Evolutionary conservation across 768 basidiomycete genomes (phyloP).

Genomic region (Rhodotorula paludigena): DNA sequence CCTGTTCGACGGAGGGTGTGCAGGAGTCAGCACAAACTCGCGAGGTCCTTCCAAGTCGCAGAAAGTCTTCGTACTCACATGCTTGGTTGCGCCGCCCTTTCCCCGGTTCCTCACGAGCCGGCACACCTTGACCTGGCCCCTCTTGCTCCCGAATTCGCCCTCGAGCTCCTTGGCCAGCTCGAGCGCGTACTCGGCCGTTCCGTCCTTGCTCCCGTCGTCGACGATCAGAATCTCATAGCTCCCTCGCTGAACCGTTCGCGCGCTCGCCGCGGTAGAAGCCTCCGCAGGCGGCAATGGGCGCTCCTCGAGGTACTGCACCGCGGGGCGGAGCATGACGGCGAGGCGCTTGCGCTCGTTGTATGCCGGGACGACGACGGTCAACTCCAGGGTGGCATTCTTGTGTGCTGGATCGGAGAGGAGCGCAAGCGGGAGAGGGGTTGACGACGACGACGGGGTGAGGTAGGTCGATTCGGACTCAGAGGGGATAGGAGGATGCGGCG

Average conservation of each 20-base stretch:
- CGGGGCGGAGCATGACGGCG: constrained; percentile 73
- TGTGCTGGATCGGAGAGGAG: constrained; percentile 55
- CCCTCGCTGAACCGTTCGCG: constrained; percentile 1
- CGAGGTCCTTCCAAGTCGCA: not conserved
- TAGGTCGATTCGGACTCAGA: constrained; percentile 66
- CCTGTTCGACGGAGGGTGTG: constrained; percentile 45
- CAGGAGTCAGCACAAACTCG: too few species aligned
- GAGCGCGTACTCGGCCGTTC: constrained; percentile 63
- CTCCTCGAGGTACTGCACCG: constrained; percentile 58
- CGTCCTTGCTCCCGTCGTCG: constrained; percentile 82
- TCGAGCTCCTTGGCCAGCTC: constrained; percentile 58
- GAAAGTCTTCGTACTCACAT: constrained; percentile 48
- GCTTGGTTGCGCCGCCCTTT: constrained; percentile 87
- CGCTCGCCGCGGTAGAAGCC: not conserved
- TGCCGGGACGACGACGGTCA: constrained; percentile 81
- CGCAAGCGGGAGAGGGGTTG: constrained; percentile 52
- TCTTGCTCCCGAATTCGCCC: constrained; percentile 47
- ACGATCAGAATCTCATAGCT: constrained; percentile 74
- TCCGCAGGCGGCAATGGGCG: constrained; percentile 25
- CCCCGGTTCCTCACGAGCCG: constrained; percentile 74
- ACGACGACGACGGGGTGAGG: constrained; percentile 57
- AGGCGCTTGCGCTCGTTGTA: constrained; percentile 84
- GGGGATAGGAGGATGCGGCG: constrained; percentile 63
- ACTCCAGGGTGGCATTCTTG: constrained; percentile 54
- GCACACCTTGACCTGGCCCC: constrained; percentile 64